Conservation (phyloP, 1,284 basidiomycete species). For the Ganoderma lucidum region DNA sequence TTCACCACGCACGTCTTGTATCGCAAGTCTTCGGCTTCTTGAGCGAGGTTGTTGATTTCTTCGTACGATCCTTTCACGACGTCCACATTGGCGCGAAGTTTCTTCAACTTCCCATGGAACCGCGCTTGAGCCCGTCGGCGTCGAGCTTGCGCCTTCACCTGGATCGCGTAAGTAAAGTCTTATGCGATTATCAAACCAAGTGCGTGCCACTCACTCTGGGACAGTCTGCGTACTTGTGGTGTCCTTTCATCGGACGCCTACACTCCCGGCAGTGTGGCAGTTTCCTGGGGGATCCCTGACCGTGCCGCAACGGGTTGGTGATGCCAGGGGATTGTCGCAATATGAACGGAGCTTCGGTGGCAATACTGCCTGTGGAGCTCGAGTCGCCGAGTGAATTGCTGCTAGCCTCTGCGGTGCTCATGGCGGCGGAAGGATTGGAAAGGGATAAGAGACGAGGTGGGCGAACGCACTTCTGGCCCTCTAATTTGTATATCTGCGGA, state of each 20-base stretch:
- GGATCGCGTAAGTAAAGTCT: background rate
- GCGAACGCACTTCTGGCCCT: background rate
- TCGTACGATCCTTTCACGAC: slow-evolving; percentile 2
- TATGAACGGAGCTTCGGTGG: background rate
- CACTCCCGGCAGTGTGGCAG: slow-evolving; percentile 5
- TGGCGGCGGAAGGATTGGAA: background rate
- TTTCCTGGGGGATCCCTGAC: background rate
- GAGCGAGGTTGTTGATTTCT: background rate
- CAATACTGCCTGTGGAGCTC: background rate
- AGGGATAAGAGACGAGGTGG: background rate
- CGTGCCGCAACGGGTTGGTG: background rate
- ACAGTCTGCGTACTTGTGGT: slow-evolving; percentile 1
- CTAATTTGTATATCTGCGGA: background rate
- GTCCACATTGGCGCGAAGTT: background rate
- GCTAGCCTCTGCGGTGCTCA: background rate
- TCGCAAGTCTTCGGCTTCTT: background rate
- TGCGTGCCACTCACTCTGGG: background rate
- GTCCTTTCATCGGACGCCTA: slow-evolving; percentile 8
- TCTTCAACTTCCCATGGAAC: slow-evolving; percentile 2
- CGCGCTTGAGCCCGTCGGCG: background rate
- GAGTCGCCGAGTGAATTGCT: background rate
- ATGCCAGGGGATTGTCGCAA: background rate
- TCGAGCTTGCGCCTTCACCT: slow-evolving; percentile 1
- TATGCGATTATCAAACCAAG: background rate
- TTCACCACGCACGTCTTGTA: slow-evolving; percentile 6